Conservation (phyloP, 768 basidiomycete species). For the Hypsizygus marmoreus region DNA sequence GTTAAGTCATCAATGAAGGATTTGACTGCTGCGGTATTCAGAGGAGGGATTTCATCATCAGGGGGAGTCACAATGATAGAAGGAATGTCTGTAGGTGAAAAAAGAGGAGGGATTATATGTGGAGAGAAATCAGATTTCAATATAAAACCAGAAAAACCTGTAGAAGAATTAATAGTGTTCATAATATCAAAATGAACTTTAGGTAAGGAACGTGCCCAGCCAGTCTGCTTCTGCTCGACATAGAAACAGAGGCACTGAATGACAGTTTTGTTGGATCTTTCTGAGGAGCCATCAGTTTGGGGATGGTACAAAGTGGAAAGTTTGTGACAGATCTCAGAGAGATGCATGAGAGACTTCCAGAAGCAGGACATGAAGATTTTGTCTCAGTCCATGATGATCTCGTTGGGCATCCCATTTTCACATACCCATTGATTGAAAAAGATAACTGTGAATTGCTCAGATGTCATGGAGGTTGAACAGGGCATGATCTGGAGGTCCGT, state of each 20-base stretch:
- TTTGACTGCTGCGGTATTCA: background rate
- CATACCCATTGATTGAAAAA: slow-evolving; percentile 30
- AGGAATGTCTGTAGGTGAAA: background rate
- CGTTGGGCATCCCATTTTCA: slow-evolving; percentile 32
- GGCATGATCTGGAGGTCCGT: slow-evolving; percentile 14
- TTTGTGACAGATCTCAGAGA: background rate
- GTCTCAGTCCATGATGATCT: slow-evolving; percentile 13
- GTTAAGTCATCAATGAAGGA: background rate
- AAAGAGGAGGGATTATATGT: slow-evolving; percentile 19
- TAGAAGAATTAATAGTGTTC: slow-evolving; percentile 18
- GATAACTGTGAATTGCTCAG: slow-evolving; percentile 20
- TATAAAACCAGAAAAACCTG: too few species aligned
- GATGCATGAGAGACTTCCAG: background rate
- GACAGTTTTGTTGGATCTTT: slow-evolving; percentile 28
- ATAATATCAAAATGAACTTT: slow-evolving; percentile 35
- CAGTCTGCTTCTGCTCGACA: slow-evolving; percentile 24
- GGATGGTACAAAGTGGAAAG: slow-evolving; percentile 32
- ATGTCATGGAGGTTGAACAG: slow-evolving; percentile 10
- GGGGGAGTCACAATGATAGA: background rate
- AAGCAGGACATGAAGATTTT: slow-evolving; percentile 27
- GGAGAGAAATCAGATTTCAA: slow-evolving; percentile 18
- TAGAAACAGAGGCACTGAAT: slow-evolving; percentile 21
- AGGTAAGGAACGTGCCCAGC: slow-evolving; percentile 26
- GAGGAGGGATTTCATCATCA: background rate
- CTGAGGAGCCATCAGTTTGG: slow-evolving; percentile 28